Conservation (phyloP, 495 filamentous ascomycete genomes). For the Penicillium dipodomyicola region DNA sequence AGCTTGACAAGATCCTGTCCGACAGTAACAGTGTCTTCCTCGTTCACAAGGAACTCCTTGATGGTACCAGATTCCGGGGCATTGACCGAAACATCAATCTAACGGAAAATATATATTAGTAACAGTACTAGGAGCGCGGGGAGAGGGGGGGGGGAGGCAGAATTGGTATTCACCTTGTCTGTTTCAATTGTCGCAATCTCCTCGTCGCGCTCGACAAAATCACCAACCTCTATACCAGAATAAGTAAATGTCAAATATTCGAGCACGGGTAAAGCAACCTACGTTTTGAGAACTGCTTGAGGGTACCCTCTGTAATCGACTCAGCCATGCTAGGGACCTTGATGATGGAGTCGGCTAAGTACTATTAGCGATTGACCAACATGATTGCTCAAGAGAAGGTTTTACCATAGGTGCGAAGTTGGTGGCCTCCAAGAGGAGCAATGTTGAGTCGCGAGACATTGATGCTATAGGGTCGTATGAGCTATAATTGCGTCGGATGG, state of each 20-base stretch:
- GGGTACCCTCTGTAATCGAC: conserved; percentile 94
- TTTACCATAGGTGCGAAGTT: conserved; percentile 43
- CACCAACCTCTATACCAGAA: conserved; percentile 66
- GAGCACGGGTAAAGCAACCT: conserved; percentile 11
- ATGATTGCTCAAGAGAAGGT: background rate
- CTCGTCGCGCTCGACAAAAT: conserved; percentile 93
- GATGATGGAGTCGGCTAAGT: conserved; percentile 70
- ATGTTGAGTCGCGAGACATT: conserved; percentile 31
- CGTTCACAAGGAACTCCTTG: conserved; percentile 87
- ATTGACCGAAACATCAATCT: conserved; percentile 97
- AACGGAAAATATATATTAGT: conserved; percentile 16
- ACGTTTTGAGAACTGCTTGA: conserved; percentile 94
- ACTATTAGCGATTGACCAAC: conserved; percentile 13
- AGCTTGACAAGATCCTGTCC: conserved; percentile 87
- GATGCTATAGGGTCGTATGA: conserved; percentile 21
- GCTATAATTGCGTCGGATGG: conserved; percentile 3
- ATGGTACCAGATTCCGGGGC: conserved; percentile 87
- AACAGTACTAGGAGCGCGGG: background rate
- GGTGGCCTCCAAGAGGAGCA: conserved; percentile 32
- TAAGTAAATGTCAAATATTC: conserved; percentile 22
- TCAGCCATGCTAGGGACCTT: conserved; percentile 99
- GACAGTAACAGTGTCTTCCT: conserved; percentile 94
- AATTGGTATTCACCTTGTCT: conserved; percentile 72
- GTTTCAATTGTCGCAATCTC: conserved; percentile 99
- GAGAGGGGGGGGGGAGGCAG: background rate